Conservation (phyloP, 768 basidiomycete species). For the Lactarius sp. region DNA sequence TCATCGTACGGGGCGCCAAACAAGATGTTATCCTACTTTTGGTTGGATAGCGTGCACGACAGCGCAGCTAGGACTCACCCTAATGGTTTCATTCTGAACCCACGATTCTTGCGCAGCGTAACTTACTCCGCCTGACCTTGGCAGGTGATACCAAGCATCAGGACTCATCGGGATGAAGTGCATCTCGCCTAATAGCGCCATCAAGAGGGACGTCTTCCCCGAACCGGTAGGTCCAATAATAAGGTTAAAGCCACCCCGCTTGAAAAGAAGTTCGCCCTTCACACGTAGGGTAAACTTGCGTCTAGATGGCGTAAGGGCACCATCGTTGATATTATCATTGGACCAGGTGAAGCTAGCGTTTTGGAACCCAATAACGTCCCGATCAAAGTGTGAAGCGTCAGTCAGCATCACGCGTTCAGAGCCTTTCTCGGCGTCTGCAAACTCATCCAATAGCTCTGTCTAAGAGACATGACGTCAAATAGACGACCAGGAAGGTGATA, state of each 20-base stretch:
- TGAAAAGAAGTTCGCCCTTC: slow-evolving; percentile 52
- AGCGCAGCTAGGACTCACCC: slow-evolving; percentile 33
- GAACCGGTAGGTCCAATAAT: slow-evolving; percentile 54
- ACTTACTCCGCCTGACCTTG: slow-evolving; percentile 62
- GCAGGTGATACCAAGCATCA: slow-evolving; percentile 65
- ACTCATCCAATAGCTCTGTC: slow-evolving; percentile 35
- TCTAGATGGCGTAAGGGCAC: slow-evolving; percentile 38
- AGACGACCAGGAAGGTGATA: neutral
- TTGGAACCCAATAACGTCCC: slow-evolving; percentile 44
- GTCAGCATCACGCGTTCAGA: slow-evolving; percentile 21
- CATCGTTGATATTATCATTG: slow-evolving; percentile 31
- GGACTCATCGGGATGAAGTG: slow-evolving; percentile 49
- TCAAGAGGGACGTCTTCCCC: slow-evolving; percentile 61
- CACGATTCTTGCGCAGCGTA: slow-evolving; percentile 84
- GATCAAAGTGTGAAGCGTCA: slow-evolving; percentile 22
- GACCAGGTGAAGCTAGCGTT: slow-evolving; percentile 56
- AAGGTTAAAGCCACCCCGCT: slow-evolving; percentile 48
- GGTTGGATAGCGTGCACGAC: neutral
- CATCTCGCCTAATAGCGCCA: slow-evolving; percentile 67
- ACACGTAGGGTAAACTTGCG: slow-evolving; percentile 48
- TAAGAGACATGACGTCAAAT: slow-evolving; percentile 8
- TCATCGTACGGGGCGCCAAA: slow-evolving; percentile 46
- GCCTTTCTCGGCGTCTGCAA: slow-evolving; percentile 19
- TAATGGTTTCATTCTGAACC: slow-evolving; percentile 78
- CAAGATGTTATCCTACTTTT: slow-evolving; percentile 43